phyloP scores from a whole-genome alignment of 768 basidiomycete genomes.

The Naganishia vishniacii region DNA sequence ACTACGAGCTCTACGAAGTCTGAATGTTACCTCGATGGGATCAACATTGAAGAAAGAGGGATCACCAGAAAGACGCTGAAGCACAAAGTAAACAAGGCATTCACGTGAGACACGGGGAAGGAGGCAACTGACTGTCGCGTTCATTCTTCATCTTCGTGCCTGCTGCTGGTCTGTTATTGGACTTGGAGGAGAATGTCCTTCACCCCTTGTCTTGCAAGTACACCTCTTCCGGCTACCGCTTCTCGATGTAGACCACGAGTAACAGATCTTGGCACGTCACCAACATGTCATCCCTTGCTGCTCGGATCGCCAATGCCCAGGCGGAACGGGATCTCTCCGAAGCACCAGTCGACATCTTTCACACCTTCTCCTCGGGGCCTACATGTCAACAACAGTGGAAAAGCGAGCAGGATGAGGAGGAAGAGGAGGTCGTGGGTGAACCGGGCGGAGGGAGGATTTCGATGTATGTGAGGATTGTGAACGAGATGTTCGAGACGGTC shows the following conservation, averaged over 20 bases:
- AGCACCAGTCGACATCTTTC: constrained; percentile 24
- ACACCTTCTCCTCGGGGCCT: constrained; percentile 1
- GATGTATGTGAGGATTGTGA: constrained; percentile 53
- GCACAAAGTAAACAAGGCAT: constrained; percentile 9
- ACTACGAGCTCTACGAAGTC: too few species aligned
- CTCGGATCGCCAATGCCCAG: constrained; percentile 8
- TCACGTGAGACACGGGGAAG: constrained; percentile 3
- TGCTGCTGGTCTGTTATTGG: neutral
- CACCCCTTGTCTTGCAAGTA: too few species aligned
- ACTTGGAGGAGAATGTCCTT: too few species aligned
- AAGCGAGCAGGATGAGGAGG: neutral
- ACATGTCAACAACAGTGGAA: constrained; percentile 3
- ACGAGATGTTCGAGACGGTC: constrained; percentile 40
- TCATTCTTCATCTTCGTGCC: too few species aligned
- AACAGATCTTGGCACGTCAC: neutral
- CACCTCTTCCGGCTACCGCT: neutral
- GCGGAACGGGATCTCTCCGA: constrained; percentile 21
- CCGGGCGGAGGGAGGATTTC: constrained; percentile 34
- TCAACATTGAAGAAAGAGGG: too few species aligned
- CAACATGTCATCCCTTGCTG: constrained; percentile 3
- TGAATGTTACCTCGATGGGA: too few species aligned
- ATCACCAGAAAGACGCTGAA: too few species aligned
- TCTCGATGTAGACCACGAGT: neutral
- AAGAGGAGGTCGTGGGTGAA: constrained; percentile 12
- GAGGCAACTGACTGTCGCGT: constrained; percentile 5